phyloP scores from a whole-genome alignment of 2,329 filamentous ascomycete species.

The Aspergillus piperis region DNA sequence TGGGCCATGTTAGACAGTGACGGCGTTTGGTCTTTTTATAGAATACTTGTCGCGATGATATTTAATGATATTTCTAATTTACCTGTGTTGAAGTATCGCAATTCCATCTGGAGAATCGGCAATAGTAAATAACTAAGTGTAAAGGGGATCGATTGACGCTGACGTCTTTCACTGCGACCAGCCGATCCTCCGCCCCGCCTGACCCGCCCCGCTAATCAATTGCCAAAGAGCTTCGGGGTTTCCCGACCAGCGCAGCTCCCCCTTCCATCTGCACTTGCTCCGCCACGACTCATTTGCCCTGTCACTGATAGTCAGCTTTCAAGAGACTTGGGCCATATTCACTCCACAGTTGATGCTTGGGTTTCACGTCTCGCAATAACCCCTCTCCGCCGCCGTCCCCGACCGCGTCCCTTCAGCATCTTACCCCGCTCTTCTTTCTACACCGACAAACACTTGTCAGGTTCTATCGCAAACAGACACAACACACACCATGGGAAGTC shows the following conservation, averaged over 20 bases:
- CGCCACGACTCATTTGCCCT: background rate
- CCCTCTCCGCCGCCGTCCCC: background rate
- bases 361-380: background rate
- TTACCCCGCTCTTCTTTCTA: background rate
- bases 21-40: too few species aligned
- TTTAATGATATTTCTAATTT: too few species aligned
- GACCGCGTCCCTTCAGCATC: background rate
- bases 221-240: slow-evolving; percentile 9
- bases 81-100: too few species aligned
- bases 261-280: background rate
- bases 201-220: slow-evolving; percentile 10
- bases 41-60: too few species aligned
- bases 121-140: too few species aligned
- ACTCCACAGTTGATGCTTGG: background rate
- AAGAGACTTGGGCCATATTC: background rate
- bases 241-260: background rate
- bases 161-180: slow-evolving; percentile 15
- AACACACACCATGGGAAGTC: slow-evolving; percentile 40
- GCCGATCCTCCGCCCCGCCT: slow-evolving; percentile 16
- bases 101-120: too few species aligned
- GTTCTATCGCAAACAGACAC: background rate
- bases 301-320: background rate
- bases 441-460: background rate
- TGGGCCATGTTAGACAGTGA: background rate
- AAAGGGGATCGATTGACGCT: background rate